Conservation (phyloP, 140 eudicot species). For the Senecio squalidus region DNA sequence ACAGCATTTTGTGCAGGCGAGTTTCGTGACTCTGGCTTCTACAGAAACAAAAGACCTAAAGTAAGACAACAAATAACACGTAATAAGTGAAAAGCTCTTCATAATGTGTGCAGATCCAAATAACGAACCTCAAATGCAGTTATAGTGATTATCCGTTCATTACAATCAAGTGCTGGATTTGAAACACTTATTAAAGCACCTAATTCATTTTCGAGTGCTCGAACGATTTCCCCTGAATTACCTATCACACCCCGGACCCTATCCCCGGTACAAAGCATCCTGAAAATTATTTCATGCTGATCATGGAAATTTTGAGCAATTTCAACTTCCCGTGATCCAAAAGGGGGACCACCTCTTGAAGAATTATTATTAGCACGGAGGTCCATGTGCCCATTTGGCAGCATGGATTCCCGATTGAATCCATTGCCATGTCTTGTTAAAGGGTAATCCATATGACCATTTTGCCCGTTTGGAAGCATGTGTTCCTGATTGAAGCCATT, state of each 20-base stretch:
- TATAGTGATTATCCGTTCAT: conserved; percentile 54
- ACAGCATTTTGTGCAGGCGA: conserved; percentile 79
- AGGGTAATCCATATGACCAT: no score
- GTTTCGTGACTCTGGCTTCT: conserved; percentile 55
- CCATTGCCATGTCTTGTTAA: no score
- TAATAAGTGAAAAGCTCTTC: background rate
- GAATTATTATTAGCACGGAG: conserved; percentile 19
- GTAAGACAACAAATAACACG: background rate
- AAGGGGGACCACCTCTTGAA: conserved; percentile 25
- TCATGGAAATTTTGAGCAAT: conserved; percentile 8
- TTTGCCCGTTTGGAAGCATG: no score
- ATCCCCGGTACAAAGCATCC: conserved; percentile 55
- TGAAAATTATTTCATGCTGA: conserved; percentile 48
- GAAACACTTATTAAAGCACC: conserved; percentile 49
- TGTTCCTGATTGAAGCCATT: conserved; percentile 1
- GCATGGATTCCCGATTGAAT: no score
- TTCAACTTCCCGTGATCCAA: conserved; percentile 30
- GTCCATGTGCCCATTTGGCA: background rate
- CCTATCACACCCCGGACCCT: conserved; percentile 73
- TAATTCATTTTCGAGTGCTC: conserved; percentile 47
- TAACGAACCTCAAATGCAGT: conserved; percentile 60
- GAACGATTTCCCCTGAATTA: conserved; percentile 55
- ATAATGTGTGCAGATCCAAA: conserved; percentile 22
- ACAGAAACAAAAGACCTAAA: conserved; percentile 16
- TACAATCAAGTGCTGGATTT: conserved; percentile 23